Evolutionary conservation across 1,139 yeast genomes (phyloP).

Genomic region (Meyerozyma smithsonii): DNA sequence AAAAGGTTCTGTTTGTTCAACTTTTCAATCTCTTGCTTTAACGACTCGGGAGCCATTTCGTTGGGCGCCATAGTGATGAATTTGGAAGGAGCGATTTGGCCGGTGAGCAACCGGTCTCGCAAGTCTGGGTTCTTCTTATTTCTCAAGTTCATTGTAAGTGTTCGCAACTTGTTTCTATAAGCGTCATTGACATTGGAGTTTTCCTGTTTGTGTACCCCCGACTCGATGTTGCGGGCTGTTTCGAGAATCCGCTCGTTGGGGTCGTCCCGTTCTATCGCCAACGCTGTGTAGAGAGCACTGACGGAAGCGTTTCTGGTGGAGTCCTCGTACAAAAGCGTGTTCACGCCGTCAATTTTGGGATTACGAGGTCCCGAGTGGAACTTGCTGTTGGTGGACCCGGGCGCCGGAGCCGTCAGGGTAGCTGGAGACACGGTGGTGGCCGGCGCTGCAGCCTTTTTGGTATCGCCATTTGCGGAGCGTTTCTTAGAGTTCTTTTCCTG

Average conservation of each 20-base stretch:
- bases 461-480: slow-evolving; percentile 8
- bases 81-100: slow-evolving; percentile 58
- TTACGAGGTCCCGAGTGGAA: slow-evolving; percentile 54
- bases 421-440: slow-evolving; percentile 6
- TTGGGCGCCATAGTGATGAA: slow-evolving; percentile 82
- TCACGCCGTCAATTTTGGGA: slow-evolving; percentile 76
- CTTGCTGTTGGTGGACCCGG: slow-evolving; percentile 17
- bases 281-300: slow-evolving; percentile 79
- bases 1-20: slow-evolving; percentile 84
- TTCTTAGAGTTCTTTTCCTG: slow-evolving; percentile 56
- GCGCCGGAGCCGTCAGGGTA: slow-evolving; percentile 9
- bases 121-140: slow-evolving; percentile 87
- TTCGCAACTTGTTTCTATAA: slow-evolving; percentile 77
- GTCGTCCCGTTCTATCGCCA: slow-evolving; percentile 73
- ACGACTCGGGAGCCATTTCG: slow-evolving; percentile 89
- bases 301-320: slow-evolving; percentile 81
- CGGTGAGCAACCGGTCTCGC: slow-evolving; percentile 61
- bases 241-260: slow-evolving; percentile 49
- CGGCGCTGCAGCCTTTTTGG: slow-evolving; percentile 7
- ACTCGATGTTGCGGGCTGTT: slow-evolving; percentile 69
- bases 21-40: slow-evolving; percentile 80
- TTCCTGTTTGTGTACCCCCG: slow-evolving; percentile 58
- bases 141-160: slow-evolving; percentile 78
- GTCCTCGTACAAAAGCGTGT: slow-evolving; percentile 63
- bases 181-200: slow-evolving; percentile 50